Evolutionary conservation across 768 basidiomycete genomes (phyloP).

Genomic region (Boletales sp.): DNA sequence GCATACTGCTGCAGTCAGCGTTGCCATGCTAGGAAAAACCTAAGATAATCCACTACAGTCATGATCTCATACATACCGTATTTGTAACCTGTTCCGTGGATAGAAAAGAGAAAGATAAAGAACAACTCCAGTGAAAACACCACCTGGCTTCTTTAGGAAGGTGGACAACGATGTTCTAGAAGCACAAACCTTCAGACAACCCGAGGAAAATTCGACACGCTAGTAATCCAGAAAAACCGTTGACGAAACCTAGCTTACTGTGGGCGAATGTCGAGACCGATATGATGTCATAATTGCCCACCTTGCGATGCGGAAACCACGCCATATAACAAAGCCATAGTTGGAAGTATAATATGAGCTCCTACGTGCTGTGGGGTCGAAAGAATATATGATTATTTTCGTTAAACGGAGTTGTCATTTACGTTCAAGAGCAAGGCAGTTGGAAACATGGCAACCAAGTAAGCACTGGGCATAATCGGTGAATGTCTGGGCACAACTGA

Average conservation of each 20-base stretch:
- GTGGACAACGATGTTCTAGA: background rate
- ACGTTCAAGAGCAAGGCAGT: conserved; percentile 56
- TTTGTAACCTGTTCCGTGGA: conserved; percentile 28
- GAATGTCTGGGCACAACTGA: background rate
- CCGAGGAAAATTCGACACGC: conserved; percentile 50
- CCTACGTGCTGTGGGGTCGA: conserved; percentile 32
- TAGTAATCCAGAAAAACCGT: conserved; percentile 49
- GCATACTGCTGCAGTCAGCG: conserved; percentile 42
- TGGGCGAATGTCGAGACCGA: background rate
- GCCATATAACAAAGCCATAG: conserved; percentile 64
- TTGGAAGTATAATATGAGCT: conserved; percentile 55
- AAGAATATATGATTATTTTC: background rate
- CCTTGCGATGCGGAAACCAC: conserved; percentile 59
- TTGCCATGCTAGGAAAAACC: conserved; percentile 28
- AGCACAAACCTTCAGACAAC: conserved; percentile 49
- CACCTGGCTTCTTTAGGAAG: conserved; percentile 34
- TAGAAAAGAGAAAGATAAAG: conserved; percentile 54
- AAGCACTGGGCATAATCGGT: conserved; percentile 31
- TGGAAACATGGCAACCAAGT: conserved; percentile 55
- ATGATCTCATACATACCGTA: conserved; percentile 7
- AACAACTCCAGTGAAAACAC: conserved; percentile 54
- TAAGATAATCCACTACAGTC: background rate
- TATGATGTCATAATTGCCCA: conserved; percentile 7
- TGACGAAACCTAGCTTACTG: conserved; percentile 36
- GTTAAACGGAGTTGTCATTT: background rate